These are phyloP conservation scores for Globisporangium camurandrum DNA, from an alignment of 352 stramenopile species.

Conservation along the genomic window DNA sequence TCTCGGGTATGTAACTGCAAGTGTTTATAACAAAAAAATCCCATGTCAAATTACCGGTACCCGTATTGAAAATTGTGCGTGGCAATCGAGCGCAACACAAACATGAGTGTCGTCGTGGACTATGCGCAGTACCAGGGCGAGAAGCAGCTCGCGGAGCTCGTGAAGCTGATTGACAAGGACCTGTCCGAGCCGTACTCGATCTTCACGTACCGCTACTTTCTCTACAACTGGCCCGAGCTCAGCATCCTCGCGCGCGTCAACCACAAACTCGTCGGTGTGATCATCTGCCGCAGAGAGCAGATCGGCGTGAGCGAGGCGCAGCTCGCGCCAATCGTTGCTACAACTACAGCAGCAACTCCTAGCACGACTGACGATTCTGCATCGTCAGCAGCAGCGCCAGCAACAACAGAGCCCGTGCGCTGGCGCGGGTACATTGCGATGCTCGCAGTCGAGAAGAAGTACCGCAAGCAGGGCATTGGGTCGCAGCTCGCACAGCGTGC, in stretches of 20 bases:
- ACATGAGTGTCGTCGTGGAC: constrained; percentile 19
- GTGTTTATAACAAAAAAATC: too few species aligned
- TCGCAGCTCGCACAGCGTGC: constrained; percentile 82
- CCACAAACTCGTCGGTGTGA: constrained; percentile 85
- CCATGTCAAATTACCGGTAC: too few species aligned
- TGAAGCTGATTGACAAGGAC: constrained; percentile 92
- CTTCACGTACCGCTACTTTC: constrained; percentile 96
- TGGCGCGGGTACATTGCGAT: constrained; percentile 94
- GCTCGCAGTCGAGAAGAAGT: constrained; percentile 89
- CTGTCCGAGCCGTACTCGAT: constrained; percentile 94
- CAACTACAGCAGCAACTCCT: constrained; percentile 2
- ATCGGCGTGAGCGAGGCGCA: constrained; percentile 57
- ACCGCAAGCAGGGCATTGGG: constrained; percentile 86
- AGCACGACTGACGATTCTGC: constrained; percentile 1
- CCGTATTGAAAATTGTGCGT: too few species aligned
- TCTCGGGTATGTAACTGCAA: too few species aligned
- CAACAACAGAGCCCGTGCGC: constrained; percentile 11
- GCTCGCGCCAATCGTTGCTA: constrained; percentile 5
- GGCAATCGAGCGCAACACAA: too few species aligned
- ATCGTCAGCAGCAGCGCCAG: not conserved
- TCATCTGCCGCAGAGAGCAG: constrained; percentile 89
- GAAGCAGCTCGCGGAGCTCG: constrained; percentile 87
- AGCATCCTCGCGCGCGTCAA: constrained; percentile 84
- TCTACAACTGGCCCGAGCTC: constrained; percentile 92
- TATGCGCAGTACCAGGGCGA: constrained; percentile 79